Percentiles rank a stretch among this genome's conserved stretches.
These are phyloP conservation scores for Aquilaria yunnanensis DNA, from an alignment of 345 rosid genomes.

Conservation along the genomic window DNA sequence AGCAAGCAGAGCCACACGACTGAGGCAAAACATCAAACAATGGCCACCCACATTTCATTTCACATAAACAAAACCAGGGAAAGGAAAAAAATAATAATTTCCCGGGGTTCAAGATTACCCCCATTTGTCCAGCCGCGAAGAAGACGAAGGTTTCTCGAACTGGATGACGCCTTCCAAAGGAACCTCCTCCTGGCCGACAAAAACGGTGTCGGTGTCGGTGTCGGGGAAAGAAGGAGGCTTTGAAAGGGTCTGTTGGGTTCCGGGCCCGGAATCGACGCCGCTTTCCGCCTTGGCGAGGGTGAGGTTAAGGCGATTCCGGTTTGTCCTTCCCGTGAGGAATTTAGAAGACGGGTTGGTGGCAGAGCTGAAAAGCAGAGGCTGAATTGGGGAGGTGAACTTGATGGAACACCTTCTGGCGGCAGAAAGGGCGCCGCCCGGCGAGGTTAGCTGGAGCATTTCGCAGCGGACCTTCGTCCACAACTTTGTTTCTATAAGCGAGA, in stretches of 20 bases:
- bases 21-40: constrained; percentile 16
- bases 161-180: constrained; percentile 92
- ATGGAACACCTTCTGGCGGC: constrained; percentile 19
- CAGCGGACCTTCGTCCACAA: no score
- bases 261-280: constrained; percentile 36
- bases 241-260: constrained; percentile 24
- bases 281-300: constrained; percentile 60
- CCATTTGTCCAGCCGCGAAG: constrained; percentile 61
- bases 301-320: constrained; percentile 24
- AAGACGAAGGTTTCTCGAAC: constrained; percentile 57
- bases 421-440: constrained; percentile 46
- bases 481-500: background rate
- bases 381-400: constrained; percentile 24
- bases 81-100: background rate
- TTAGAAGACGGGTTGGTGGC: constrained; percentile 16
- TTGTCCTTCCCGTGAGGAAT: constrained; percentile 12
- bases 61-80: background rate
- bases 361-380: constrained; percentile 20
- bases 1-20: constrained; percentile 75
- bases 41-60: no score
- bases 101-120: constrained; percentile 29
- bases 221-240: constrained; percentile 21
- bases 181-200: constrained; percentile 58
- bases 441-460: constrained; percentile 46
- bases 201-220: constrained; percentile 34